Percentiles rank a stretch among this genome's conserved stretches.
Evolutionary conservation across 2,329 filamentous ascomycete species (phyloP).

Genomic region (Xylariaceae sp.): DNA sequence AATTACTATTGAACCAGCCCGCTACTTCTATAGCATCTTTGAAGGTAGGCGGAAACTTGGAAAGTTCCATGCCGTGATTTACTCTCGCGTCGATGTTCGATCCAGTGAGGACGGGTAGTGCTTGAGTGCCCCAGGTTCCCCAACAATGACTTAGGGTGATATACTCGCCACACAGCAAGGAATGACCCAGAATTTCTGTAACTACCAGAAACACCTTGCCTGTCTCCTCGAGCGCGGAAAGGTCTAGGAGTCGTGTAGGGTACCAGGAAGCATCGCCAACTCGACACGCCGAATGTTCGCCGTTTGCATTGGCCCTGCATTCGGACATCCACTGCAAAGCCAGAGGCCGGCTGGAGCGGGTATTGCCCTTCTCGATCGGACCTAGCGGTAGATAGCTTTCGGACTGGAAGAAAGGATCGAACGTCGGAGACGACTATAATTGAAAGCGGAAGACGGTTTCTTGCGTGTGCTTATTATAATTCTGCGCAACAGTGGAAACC

Average conservation of each 20-base stretch:
- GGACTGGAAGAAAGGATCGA: not conserved
- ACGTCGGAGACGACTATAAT: not conserved
- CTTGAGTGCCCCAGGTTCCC: conserved; percentile 10
- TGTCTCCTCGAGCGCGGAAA: not conserved
- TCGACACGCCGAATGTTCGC: not conserved
- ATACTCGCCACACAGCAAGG: not conserved
- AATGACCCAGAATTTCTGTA: not conserved
- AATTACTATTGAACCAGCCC: conserved; percentile 2
- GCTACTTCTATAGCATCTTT: conserved; percentile 9
- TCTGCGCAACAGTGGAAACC: conserved; percentile 2
- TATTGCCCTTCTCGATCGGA: not conserved
- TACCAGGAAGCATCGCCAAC: not conserved
- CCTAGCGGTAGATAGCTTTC: not conserved
- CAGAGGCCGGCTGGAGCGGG: conserved; percentile 6
- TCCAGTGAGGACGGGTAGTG: not conserved
- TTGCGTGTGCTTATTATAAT: conserved; percentile 5
- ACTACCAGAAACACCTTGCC: not conserved
- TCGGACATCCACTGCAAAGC: conserved; percentile 6
- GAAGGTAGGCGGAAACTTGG: not conserved
- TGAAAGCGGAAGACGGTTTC: conserved; percentile 10
- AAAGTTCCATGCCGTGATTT: not conserved
- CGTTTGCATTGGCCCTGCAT: conserved; percentile 4
- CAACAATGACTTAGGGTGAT: conserved; percentile 15
- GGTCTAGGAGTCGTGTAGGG: conserved; percentile 10
- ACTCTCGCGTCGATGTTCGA: not conserved